Evolutionary conservation across 2,329 filamentous ascomycete genomes (phyloP).

Genomic region (Exophiala aquamarina): DNA sequence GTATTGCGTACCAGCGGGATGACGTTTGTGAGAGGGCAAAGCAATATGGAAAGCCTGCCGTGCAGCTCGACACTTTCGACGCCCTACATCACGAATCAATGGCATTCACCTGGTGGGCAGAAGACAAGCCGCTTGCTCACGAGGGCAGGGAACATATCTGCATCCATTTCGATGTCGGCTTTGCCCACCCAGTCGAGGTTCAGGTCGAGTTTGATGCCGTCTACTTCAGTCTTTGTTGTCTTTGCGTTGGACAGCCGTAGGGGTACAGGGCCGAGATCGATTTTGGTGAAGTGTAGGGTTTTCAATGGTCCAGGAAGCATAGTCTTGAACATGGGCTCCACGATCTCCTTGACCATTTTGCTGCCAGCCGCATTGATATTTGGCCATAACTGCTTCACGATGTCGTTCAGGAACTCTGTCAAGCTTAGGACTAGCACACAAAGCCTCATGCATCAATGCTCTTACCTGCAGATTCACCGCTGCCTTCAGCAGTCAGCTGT

Average conservation of each 20-base stretch:
- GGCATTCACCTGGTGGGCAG: conserved; percentile 2
- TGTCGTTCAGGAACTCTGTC: conserved; percentile 24
- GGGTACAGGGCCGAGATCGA: conserved; percentile 22
- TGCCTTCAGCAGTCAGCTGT: conserved; percentile 23
- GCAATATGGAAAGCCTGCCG: conserved; percentile 21
- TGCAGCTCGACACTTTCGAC: conserved; percentile 21
- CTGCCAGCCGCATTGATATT: conserved; percentile 23
- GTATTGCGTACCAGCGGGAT: conserved; percentile 20
- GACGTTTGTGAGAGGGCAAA: conserved; percentile 23
- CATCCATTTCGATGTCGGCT: conserved; percentile 23
- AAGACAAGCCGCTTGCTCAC: conserved; percentile 16
- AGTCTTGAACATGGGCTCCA: conserved; percentile 25
- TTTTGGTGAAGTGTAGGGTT: conserved; percentile 23
- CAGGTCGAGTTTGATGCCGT: conserved; percentile 24
- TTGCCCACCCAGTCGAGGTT: conserved; percentile 24
- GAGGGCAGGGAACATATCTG: conserved; percentile 22
- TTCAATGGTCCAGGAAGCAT: conserved; percentile 22
- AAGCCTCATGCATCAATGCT: conserved; percentile 7
- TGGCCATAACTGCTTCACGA: conserved; percentile 22
- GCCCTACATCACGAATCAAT: conserved; percentile 16
- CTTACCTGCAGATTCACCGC: conserved; percentile 21
- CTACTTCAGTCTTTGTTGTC: conserved; percentile 20
- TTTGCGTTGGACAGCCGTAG: conserved; percentile 21
- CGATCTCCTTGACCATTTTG: conserved; percentile 26
- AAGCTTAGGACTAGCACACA: conserved; percentile 8